phyloP scores from a whole-genome alignment of 2,329 filamentous ascomycete genomes.

The Colletotrichum sidae region DNA sequence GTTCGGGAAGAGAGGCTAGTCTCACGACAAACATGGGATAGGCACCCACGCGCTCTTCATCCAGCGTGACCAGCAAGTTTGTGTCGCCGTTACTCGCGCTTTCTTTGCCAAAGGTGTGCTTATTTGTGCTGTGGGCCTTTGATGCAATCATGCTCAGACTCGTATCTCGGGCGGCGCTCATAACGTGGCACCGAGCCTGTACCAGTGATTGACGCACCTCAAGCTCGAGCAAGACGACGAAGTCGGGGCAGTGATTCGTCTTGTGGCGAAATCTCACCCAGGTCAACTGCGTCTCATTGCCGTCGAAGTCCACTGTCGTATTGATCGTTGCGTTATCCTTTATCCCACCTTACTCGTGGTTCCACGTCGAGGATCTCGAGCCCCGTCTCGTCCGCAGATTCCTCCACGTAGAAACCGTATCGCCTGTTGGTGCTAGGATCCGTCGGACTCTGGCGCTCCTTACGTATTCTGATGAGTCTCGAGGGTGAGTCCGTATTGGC shows the following conservation, averaged over 20 bases:
- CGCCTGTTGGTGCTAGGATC: background rate
- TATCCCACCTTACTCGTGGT: slow-evolving; percentile 4
- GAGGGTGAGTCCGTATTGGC: accelerated
- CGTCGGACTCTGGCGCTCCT: background rate
- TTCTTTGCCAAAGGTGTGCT: too few relatives aligned
- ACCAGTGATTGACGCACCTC: too few relatives aligned
- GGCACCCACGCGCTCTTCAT: too few relatives aligned
- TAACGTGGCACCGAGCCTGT: too few relatives aligned
- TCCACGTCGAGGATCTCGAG: background rate
- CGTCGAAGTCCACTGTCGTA: background rate
- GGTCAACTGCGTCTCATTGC: background rate
- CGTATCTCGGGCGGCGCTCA: too few relatives aligned
- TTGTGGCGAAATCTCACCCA: background rate
- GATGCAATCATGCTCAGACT: too few relatives aligned
- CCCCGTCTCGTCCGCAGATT: background rate
- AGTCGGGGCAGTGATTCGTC: background rate
- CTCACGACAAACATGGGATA: too few relatives aligned
- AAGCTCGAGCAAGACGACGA: background rate
- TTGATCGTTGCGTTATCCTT: background rate
- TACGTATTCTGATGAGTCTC: background rate
- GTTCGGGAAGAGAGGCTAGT: too few relatives aligned
- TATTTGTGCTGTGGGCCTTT: too few relatives aligned
- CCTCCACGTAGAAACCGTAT: slow-evolving; percentile 6
- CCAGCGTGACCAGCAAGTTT: too few relatives aligned
- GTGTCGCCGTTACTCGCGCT: too few relatives aligned